Evolutionary conservation across 2,329 filamentous ascomycete species (phyloP).

Genomic region (Venturiaceae sp.): DNA sequence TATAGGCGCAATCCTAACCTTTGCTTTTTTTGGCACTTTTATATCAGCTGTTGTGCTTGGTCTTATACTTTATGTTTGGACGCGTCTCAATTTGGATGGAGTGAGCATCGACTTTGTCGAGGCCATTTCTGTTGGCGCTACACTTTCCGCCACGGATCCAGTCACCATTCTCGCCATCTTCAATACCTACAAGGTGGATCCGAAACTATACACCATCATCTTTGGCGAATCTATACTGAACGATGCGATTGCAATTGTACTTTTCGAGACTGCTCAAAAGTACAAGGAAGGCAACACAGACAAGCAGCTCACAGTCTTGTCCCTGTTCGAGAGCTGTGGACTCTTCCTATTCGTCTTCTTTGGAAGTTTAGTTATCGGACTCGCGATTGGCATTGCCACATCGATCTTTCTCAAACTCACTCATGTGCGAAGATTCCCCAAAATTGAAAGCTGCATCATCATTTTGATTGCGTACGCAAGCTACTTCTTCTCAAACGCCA

Average conservation of each 20-base stretch:
- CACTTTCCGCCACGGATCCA: conserved; percentile 90
- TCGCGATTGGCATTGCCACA: conserved; percentile 76
- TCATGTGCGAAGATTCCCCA: conserved; percentile 81
- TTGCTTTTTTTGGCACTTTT: conserved; percentile 94
- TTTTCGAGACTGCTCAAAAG: conserved; percentile 94
- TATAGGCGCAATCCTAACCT: conserved; percentile 93
- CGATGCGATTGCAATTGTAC: conserved; percentile 94
- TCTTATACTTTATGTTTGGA: conserved; percentile 80
- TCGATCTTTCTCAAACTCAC: conserved; percentile 91
- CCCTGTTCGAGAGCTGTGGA: conserved; percentile 82
- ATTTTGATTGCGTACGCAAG: conserved; percentile 91
- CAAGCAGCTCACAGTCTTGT: conserved; percentile 64
- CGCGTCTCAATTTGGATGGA: conserved; percentile 74
- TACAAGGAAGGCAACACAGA: conserved; percentile 69
- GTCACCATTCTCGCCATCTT: conserved; percentile 98
- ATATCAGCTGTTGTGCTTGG: conserved; percentile 94
- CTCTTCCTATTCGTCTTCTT: conserved; percentile 97
- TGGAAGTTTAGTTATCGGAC: conserved; percentile 80
- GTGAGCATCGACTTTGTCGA: conserved; percentile 86
- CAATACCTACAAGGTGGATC: conserved; percentile 98
- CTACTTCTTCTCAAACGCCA: conserved; percentile 95
- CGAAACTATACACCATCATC: conserved; percentile 96
- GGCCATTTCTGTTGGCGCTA: conserved; percentile 92
- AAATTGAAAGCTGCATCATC: conserved; percentile 93
- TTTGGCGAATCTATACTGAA: conserved; percentile 98